phyloP scores from a whole-genome alignment of 2,329 filamentous ascomycete genomes.

The Cercospora berteroae region DNA sequence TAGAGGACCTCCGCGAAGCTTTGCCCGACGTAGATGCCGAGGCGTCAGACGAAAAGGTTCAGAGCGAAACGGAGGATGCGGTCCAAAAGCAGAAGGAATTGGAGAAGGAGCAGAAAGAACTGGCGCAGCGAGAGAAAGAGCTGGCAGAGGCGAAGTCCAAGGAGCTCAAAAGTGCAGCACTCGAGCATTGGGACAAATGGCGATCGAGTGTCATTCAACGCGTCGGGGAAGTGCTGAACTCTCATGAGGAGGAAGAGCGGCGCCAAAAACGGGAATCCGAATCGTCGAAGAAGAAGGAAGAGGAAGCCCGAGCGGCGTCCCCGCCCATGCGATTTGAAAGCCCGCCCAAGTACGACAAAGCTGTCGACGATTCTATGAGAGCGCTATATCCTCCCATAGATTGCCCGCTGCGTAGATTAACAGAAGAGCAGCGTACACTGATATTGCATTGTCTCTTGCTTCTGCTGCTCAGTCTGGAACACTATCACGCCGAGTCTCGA shows the following conservation, averaged over 20 bases:
- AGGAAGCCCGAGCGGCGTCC: conserved; percentile 6
- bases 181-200: conserved; percentile 79
- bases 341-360: conserved; percentile 32
- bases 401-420: conserved; percentile 39
- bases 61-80: conserved; percentile 7
- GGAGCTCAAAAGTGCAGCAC: conserved; percentile 66
- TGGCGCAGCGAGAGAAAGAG: conserved; percentile 48
- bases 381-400: conserved; percentile 40
- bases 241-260: conserved; percentile 35
- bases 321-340: conserved; percentile 28
- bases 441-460: conserved; percentile 41
- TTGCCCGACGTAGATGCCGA: conserved; percentile 33
- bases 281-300: not conserved
- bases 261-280: conserved; percentile 30
- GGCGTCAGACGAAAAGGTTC: conserved; percentile 6
- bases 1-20: conserved; percentile 4
- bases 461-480: conserved; percentile 41
- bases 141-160: conserved; percentile 53
- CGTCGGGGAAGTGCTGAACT: conserved; percentile 63
- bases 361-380: conserved; percentile 33
- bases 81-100: conserved; percentile 12
- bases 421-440: conserved; percentile 38
- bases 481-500: conserved; percentile 40
- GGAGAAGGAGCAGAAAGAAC: conserved; percentile 34
- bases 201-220: conserved; percentile 66